Evolutionary conservation across 306 rosid genomes (phyloP).

Genomic region (Prunus padus): DNA sequence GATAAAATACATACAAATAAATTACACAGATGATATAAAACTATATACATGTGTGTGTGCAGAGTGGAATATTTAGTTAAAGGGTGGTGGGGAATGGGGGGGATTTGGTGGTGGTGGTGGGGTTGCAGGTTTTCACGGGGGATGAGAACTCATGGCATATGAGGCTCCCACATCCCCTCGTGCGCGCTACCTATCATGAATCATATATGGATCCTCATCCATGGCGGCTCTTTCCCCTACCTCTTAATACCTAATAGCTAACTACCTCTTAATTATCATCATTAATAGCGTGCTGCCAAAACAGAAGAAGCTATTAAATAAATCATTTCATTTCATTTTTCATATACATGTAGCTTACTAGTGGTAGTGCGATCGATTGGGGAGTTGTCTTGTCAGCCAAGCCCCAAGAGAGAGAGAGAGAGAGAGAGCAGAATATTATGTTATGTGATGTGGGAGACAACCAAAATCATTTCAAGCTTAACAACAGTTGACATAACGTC

Average conservation of each 20-base stretch:
- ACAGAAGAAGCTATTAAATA: not conserved
- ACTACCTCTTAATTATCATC: conserved; percentile 35
- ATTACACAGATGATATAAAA: not conserved
- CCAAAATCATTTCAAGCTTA: conserved; percentile 56
- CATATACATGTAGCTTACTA: too few species aligned
- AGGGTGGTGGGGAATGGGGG: not conserved
- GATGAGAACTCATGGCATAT: conserved; percentile 37
- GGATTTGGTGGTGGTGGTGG: conserved; percentile 26
- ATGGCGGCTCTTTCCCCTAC: conserved; percentile 45
- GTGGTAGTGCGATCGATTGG: conserved; percentile 31
- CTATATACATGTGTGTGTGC: too few species aligned
- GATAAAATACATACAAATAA: not conserved
- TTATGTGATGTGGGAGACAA: conserved; percentile 68
- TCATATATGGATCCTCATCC: conserved; percentile 1
- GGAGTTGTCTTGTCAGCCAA: conserved; percentile 47
- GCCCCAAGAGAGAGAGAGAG: not conserved
- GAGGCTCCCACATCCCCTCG: conserved; percentile 57
- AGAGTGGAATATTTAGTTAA: not conserved
- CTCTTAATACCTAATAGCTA: too few species aligned
- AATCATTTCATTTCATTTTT: not conserved
- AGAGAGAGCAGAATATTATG: not conserved
- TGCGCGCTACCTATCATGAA: conserved; percentile 54
- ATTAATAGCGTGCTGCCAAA: conserved; percentile 50
- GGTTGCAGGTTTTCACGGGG: conserved; percentile 30
- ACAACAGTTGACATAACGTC: conserved; percentile 65